Evolutionary conservation across 2,329 filamentous ascomycete species (phyloP).

Genomic region (Ceratocystis harringtonii): DNA sequence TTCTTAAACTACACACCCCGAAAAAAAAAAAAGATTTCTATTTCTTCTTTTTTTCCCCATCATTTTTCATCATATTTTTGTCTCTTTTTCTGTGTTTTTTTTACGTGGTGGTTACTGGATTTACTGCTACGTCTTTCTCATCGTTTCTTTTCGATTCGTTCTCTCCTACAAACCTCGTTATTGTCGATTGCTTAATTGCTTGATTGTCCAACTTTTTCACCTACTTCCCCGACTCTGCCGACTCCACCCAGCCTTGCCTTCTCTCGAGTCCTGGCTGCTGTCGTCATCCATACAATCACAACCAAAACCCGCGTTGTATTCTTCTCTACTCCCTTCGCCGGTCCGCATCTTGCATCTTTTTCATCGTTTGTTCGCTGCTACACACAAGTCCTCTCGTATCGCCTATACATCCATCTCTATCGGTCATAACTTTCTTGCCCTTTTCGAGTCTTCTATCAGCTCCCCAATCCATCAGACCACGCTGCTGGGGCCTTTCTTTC

Average conservation of each 20-base stretch:
- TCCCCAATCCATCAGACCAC: no score
- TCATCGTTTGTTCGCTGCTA: not conserved
- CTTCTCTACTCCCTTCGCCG: no score
- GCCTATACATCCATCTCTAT: not conserved
- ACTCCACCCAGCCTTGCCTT: constrained; percentile 21
- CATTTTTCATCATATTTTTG: constrained; percentile 18
- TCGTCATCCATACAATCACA: constrained; percentile 19
- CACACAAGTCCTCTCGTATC: not conserved
- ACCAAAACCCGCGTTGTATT: not conserved
- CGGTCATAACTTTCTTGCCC: not conserved
- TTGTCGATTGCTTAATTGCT: constrained; percentile 17
- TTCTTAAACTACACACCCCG: not conserved
- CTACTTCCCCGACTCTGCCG: constrained; percentile 13
- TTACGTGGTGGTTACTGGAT: constrained; percentile 13
- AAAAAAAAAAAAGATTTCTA: constrained; percentile 3
- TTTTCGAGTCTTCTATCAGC: no score
- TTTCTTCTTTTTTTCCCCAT: constrained; percentile 22
- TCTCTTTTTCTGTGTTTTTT: constrained; percentile 18
- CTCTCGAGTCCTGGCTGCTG: not conserved
- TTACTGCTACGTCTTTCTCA: constrained; percentile 10
- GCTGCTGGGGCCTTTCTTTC: no score
- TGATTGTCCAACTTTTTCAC: constrained; percentile 1
- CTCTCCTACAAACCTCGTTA: constrained; percentile 5
- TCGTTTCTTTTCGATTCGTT: constrained; percentile 14
- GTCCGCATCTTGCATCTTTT: not conserved